Evolutionary conservation across 768 basidiomycete species (phyloP).

Genomic region (Suillus americanus): DNA sequence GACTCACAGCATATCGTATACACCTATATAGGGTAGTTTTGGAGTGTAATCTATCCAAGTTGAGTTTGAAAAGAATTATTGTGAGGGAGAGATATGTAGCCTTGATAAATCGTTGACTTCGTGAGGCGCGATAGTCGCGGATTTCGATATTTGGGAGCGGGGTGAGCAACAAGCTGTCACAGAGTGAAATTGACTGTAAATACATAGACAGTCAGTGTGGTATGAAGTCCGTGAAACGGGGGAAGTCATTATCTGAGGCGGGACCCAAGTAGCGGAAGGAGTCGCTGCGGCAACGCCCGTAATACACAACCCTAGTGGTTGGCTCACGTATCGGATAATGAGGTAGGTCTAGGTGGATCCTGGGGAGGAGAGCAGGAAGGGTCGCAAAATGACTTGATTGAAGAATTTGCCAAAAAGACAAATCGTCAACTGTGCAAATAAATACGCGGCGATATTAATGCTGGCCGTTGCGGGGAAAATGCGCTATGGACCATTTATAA

Average conservation of each 20-base stretch:
- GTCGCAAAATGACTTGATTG: not conserved
- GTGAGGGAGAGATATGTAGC: not conserved
- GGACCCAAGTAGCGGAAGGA: not conserved
- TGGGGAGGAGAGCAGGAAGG: not conserved
- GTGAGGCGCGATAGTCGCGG: not conserved
- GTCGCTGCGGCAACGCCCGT: not conserved
- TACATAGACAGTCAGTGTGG: not conserved
- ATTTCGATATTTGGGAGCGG: not conserved
- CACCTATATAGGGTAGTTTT: not conserved
- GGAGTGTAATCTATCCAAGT: not conserved
- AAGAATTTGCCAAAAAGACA: not conserved
- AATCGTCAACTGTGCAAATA: conserved; percentile 3
- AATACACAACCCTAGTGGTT: not conserved
- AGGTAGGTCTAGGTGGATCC: not conserved
- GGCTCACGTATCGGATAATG: not conserved
- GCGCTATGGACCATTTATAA: not conserved
- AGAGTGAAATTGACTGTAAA: not conserved
- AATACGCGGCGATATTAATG: not conserved
- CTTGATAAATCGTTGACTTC: not conserved
- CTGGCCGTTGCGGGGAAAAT: not conserved
- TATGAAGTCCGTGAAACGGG: not conserved
- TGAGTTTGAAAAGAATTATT: not conserved
- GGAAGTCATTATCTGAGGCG: not conserved
- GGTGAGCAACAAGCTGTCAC: not conserved
- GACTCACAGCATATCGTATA: not conserved